phyloP scores from a whole-genome alignment of 306 rosid genomes.

The Glycine tomentella region DNA sequence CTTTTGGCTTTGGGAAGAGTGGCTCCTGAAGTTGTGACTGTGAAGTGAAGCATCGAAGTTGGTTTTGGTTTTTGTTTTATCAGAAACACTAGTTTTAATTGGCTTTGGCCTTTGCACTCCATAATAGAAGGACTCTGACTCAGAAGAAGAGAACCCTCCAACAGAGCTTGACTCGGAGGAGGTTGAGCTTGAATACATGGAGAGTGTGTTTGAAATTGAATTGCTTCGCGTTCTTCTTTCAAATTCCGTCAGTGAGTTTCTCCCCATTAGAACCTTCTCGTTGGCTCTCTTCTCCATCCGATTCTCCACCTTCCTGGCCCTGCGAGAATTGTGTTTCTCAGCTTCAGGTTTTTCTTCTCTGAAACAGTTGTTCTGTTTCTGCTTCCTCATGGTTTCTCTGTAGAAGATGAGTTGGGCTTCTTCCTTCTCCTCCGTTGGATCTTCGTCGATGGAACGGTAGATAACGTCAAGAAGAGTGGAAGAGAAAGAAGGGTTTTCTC shows the following conservation, averaged over 20 bases:
- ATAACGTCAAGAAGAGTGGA: constrained; percentile 87
- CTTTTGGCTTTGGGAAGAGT: constrained; percentile 55
- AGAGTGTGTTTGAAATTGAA: constrained; percentile 53
- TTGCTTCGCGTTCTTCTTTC: constrained; percentile 58
- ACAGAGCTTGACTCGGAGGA: constrained; percentile 85
- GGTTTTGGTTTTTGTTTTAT: constrained; percentile 8
- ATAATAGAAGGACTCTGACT: constrained; percentile 69
- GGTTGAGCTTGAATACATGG: constrained; percentile 75
- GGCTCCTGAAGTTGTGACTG: constrained; percentile 15
- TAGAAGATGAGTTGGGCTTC: constrained; percentile 55
- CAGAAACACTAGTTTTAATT: constrained; percentile 65
- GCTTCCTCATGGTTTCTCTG: constrained; percentile 65
- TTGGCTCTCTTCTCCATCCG: constrained; percentile 68
- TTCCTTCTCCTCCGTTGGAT: constrained; percentile 37
- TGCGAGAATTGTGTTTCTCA: constrained; percentile 51
- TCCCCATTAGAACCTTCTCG: constrained; percentile 54
- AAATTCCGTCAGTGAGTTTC: constrained; percentile 71
- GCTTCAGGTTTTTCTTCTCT: constrained; percentile 44
- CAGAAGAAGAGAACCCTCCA: constrained; percentile 88
- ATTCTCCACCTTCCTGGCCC: constrained; percentile 66
- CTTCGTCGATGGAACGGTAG: constrained; percentile 90
- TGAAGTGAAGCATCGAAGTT: constrained; percentile 20
- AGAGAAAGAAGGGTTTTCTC: constrained; percentile 92
- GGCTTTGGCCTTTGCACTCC: constrained; percentile 75
- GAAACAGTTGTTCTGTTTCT: constrained; percentile 46